Conservation (phyloP, 2,329 filamentous ascomycete species). For the Domatiomyces catenatus region DNA sequence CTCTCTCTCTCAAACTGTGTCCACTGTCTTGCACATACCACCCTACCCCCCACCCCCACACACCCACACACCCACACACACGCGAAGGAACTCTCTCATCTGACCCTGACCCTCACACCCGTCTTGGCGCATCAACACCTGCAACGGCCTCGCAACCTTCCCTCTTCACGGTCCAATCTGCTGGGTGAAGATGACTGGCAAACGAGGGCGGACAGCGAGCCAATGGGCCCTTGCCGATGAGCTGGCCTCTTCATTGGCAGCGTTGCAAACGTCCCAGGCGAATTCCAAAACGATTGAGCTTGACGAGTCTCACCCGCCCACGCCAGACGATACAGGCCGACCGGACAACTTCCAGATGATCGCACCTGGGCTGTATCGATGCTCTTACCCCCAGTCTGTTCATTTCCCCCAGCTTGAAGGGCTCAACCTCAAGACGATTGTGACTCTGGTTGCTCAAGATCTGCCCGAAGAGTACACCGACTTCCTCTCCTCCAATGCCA, state of each 20-base stretch:
- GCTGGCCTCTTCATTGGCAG: constrained; percentile 5
- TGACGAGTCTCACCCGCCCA: constrained; percentile 20
- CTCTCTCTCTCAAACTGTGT: neutral
- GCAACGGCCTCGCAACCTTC: neutral
- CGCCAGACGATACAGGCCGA: constrained; percentile 20
- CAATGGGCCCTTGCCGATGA: constrained; percentile 3
- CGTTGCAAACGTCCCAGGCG: constrained; percentile 4
- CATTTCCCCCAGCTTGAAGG: constrained; percentile 56
- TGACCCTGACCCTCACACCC: too few relatives aligned
- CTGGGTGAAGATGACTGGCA: neutral
- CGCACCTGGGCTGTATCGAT: constrained; percentile 60
- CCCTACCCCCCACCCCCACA: too few relatives aligned
- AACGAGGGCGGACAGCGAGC: neutral
- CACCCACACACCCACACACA: too few relatives aligned
- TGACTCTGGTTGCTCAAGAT: constrained; percentile 38
- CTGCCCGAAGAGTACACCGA: constrained; percentile 32
- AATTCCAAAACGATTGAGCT: constrained; percentile 10
- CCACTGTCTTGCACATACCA: neutral
- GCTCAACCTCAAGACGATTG: constrained; percentile 60
- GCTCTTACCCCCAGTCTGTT: constrained; percentile 57
- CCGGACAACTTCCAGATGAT: constrained; percentile 67
- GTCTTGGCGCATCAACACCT: neutral
- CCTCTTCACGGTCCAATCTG: neutral
- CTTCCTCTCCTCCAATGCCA: constrained; percentile 53
- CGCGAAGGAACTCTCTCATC: neutral